Evolutionary conservation across 768 basidiomycete species (phyloP), one percentile per base, ranked within the genome.

Genomic region (Suillus paluster): DNA sequence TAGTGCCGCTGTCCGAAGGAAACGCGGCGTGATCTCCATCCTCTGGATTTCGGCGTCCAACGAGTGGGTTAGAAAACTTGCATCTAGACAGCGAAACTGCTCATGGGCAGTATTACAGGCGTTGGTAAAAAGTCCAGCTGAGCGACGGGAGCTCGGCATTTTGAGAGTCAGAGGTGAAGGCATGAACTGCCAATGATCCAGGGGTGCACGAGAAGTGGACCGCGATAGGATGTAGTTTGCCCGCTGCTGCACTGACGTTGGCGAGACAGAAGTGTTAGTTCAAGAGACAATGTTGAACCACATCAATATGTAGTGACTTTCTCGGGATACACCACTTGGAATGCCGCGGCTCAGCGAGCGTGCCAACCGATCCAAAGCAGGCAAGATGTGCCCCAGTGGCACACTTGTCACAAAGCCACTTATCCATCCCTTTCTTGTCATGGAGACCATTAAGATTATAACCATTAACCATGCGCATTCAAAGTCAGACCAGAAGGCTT

Each of bases 311-410:
- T 7, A 19, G 54, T 55, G 38, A 36, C 53, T 54, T 38, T 54
- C 53, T 54, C 21, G 53, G 34, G 34, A 55, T 55, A 55, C 36
- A 55, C 54, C 54, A 39, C 38, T 55, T 55, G 54, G 54, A 55
- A 55, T 55, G 23, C 54, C 25, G 30, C 30, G 30, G 30, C 30
- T 30, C 30, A 30, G 54, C 23, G 10, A 41, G 38, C 9, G 48
- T 17, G 48, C 49, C 49, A 50, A 50, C 27, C 5, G 27, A 50
- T 50, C 53, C 53, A 55, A 55, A 55, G 54, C 38, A 55, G 54
- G 54, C 23, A 38, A 55, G 23, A 38, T 55, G 39, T 23, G 38
- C 23, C 38, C 23, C 6, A 14, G 54, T 55, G 54, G 54, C 54
- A 55, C 34, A 38, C 19, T 12, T 39, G 25, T 55, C 36, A 39